Percentiles rank a stretch among this genome's conserved stretches.
Conservation (phyloP, 371 early-diverging fungal species). For the Mortierella sp. region DNA sequence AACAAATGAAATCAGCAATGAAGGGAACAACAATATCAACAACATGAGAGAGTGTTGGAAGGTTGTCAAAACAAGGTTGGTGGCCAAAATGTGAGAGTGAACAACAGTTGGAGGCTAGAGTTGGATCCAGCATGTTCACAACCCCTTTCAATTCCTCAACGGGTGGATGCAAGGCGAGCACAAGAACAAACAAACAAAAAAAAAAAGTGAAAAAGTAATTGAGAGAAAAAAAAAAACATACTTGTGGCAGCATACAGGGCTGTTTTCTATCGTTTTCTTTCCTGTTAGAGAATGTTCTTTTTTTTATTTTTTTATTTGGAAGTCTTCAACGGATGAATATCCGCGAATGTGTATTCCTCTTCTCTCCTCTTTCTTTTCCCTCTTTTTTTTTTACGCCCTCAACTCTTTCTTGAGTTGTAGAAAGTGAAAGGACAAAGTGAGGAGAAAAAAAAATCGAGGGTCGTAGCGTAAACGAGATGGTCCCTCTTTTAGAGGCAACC, state of each 20-base stretch:
- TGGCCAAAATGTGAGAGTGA: neutral
- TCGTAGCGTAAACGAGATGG: neutral
- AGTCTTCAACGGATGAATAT: neutral
- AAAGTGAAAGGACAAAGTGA: neutral
- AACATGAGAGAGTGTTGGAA: neutral
- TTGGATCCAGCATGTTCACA: no score
- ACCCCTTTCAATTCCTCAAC: no score
- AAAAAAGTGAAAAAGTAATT: neutral
- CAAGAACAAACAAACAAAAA: neutral
- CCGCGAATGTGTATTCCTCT: neutral
- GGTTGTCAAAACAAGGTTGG: neutral
- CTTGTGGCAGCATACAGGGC: neutral
- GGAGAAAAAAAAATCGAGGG: neutral
- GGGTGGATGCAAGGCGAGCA: no score
- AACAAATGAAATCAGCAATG: neutral
- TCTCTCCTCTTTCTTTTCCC: neutral
- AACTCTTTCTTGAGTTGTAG: no score
- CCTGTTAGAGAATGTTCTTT: neutral
- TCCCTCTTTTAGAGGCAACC: neutral
- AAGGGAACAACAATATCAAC: neutral
- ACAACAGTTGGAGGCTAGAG: no score
- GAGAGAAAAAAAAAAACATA: neutral
- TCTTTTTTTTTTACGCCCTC: conserved; percentile 4
- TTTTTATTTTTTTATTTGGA: neutral
- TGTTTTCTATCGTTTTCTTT: neutral